Conservation (phyloP, 1,139 yeast genomes). For the Yamadazyma triangularis region DNA sequence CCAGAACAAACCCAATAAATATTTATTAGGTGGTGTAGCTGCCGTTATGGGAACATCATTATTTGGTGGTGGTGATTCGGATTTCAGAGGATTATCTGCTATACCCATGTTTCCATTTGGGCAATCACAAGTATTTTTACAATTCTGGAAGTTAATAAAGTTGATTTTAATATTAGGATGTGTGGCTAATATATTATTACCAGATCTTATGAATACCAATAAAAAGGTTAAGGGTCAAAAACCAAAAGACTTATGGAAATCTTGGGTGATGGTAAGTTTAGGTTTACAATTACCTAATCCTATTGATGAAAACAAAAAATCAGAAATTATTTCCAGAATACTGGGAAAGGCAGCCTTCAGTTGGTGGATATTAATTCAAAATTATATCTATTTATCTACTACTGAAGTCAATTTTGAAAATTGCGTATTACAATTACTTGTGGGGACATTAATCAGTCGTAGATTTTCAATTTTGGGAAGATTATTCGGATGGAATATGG, state of each 20-base stretch:
- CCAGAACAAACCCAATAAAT: conserved; percentile 24
- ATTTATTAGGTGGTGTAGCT: conserved; percentile 54
- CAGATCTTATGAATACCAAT: conserved; percentile 13
- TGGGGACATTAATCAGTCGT: conserved; percentile 24
- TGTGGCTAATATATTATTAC: conserved; percentile 20
- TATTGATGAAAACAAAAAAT: conserved; percentile 15
- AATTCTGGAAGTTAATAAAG: conserved; percentile 26
- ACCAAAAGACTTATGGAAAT: conserved; percentile 6
- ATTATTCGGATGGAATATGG: conserved; percentile 22
- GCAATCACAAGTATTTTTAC: conserved; percentile 22
- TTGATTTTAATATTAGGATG: conserved; percentile 23
- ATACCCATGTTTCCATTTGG: conserved; percentile 30
- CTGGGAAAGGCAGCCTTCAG: conserved; percentile 14
- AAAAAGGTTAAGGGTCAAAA: conserved; percentile 2
- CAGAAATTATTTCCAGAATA: conserved; percentile 19
- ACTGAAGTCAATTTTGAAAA: conserved; percentile 37
- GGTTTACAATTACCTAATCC: conserved; percentile 28
- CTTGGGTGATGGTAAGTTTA: conserved; percentile 24
- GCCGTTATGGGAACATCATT: conserved; percentile 46
- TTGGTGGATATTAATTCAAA: conserved; percentile 14
- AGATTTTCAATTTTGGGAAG: conserved; percentile 18
- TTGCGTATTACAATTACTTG: conserved; percentile 27
- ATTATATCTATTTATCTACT: conserved; percentile 26
- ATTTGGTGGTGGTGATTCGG: conserved; percentile 32
- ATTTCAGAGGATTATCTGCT: conserved; percentile 37